Evolutionary conservation across 495 filamentous ascomycete genomes (phyloP).

Genomic region (Trichocladium uniseriatum): DNA sequence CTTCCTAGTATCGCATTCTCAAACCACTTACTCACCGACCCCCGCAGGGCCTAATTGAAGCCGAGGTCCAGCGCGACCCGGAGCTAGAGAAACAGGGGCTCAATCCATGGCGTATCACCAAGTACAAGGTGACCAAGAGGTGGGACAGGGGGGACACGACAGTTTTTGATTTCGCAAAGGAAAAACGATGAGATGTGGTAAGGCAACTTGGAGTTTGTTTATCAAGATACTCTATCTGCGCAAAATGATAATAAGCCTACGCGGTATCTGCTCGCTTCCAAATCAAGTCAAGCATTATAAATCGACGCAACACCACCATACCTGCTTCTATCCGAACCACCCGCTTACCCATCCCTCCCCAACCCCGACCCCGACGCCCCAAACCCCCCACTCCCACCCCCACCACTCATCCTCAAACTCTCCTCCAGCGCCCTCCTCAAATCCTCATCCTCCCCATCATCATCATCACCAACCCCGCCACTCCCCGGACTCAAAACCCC

Average conservation of each 20-base stretch:
- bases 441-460: conserved; percentile 35
- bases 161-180: background rate
- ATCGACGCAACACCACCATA: too few relatives aligned
- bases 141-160: conserved; percentile 1
- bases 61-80: conserved; percentile 15
- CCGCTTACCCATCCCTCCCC: background rate
- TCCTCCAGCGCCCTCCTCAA: conserved; percentile 38
- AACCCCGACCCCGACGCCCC: background rate
- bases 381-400: conserved; percentile 1
- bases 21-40: too few relatives aligned
- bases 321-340: background rate
- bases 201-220: too few relatives aligned
- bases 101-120: conserved; percentile 26
- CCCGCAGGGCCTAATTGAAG: conserved; percentile 8
- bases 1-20: too few relatives aligned
- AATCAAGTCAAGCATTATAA: too few relatives aligned
- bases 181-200: too few relatives aligned
- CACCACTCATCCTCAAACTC: conserved; percentile 31
- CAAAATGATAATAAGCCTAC: too few relatives aligned
- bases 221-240: too few relatives aligned
- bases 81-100: conserved; percentile 20
- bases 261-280: too few relatives aligned
- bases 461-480: conserved; percentile 8
- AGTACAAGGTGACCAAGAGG: conserved; percentile 9
- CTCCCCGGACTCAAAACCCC: background rate